Evolutionary conservation across 306 rosid species (phyloP), one percentile per base, ranked within the genome.

Genomic region (Crotalaria pallida): DNA sequence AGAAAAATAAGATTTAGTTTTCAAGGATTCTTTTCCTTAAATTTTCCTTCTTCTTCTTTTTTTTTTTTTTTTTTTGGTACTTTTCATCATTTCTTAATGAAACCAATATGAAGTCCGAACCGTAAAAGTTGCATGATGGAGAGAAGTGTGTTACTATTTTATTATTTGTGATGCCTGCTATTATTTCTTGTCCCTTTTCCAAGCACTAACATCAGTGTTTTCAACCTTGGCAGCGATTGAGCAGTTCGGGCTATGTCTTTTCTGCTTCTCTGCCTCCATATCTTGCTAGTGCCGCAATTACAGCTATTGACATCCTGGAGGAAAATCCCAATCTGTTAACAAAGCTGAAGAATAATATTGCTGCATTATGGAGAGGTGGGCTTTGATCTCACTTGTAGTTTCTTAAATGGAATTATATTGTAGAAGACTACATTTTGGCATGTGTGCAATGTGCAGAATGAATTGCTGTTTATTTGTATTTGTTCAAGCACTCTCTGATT

Each of bases 251-350:
- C 27, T 95, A 95, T 2, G 96, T 91, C 75, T 95, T 95, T 79
- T 95, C 97, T 84, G 99, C 99, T 56, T 91, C 97, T 48, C 77
- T 95, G 82, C 99, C 99, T 26, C 99, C 99, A n/a, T 91, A 89
- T 85, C 96, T 95, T 68, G 96, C 97, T 10, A 87, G 85, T 47
- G 97, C 97, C 57, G 97, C 99, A 68, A 84, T 95, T 60, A 79
- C 93, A 19, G 96, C 99, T 56, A 80, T 95, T 82, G 89, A 91
- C 75, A 70, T 95, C 74, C 69, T 95, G 50, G 99, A 89, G 69
- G 96, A 91, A 75, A 87, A 87, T 84, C 96, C 99, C 36, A 57
- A 68, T 66, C 83, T 95, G 74, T 72, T 87, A 67, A 83, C 75
- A 29, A 91, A 84, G 83, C 87, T 95, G 73, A 91, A 86, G 82